Evolutionary conservation across 495 filamentous ascomycete genomes (phyloP).

Genomic region (Hyaloscypha variabilis): DNA sequence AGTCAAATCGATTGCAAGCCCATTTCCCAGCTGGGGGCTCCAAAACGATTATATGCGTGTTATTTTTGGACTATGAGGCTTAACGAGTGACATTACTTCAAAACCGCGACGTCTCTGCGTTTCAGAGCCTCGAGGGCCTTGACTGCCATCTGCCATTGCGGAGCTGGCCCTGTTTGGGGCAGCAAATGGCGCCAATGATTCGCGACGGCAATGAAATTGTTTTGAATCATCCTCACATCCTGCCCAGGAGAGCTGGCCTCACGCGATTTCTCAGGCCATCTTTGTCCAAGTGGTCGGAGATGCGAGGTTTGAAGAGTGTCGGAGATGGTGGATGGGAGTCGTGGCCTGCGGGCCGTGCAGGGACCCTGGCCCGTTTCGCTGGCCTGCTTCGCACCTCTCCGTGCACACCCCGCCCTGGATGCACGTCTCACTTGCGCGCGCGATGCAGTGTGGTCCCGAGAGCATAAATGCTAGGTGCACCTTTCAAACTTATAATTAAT

Average conservation of each 20-base stretch:
- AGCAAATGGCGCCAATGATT: background rate
- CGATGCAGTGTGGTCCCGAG: background rate
- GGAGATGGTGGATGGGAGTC: constrained; percentile 9
- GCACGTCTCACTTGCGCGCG: background rate
- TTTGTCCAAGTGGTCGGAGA: constrained; percentile 1
- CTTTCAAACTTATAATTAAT: background rate
- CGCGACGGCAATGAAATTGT: constrained; percentile 5
- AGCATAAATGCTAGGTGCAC: background rate
- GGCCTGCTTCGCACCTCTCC: background rate
- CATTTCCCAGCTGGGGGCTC: constrained; percentile 3
- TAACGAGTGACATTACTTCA: constrained; percentile 15
- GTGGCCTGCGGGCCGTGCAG: background rate
- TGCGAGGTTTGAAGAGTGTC: constrained; percentile 22
- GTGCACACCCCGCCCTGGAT: background rate
- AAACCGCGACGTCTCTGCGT: constrained; percentile 17
- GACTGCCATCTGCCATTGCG: background rate
- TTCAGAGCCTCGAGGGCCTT: constrained; percentile 10
- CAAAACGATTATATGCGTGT: constrained; percentile 18
- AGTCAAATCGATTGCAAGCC: background rate
- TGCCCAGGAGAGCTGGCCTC: background rate
- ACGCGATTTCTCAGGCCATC: constrained; percentile 18
- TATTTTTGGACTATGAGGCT: constrained; percentile 22
- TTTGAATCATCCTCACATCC: constrained; percentile 8
- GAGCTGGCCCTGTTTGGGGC: background rate
- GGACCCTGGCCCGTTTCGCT: background rate